phyloP scores from a whole-genome alignment of 2,329 filamentous ascomycete genomes.

The Clonostachys solani region DNA sequence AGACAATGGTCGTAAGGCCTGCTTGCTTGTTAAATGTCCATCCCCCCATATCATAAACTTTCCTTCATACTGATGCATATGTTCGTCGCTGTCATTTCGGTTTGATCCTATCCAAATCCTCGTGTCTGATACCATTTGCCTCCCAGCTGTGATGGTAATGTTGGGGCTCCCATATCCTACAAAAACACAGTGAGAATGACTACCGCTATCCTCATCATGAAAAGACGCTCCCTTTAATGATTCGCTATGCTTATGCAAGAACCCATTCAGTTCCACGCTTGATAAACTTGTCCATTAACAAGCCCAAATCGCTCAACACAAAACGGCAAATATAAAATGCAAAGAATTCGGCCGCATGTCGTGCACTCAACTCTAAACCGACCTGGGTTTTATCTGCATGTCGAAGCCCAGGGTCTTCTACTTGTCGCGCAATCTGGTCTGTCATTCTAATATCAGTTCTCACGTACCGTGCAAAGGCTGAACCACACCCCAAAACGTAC shows the following conservation, averaged over 20 bases:
- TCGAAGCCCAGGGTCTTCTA: constrained; percentile 88
- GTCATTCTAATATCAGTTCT: neutral
- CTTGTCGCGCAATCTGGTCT: constrained; percentile 96
- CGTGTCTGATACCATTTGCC: neutral
- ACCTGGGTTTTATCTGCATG: constrained; percentile 93
- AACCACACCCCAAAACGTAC: constrained; percentile 47
- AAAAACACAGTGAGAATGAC: neutral
- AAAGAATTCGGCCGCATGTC: constrained; percentile 96
- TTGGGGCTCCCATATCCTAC: neutral
- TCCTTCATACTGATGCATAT: too few relatives aligned
- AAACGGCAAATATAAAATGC: constrained; percentile 96
- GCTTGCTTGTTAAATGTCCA: neutral
- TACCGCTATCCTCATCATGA: neutral
- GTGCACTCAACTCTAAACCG: constrained; percentile 85
- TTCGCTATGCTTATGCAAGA: neutral
- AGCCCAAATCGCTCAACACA: constrained; percentile 76
- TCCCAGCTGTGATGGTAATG: neutral
- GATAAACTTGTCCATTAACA: constrained; percentile 93
- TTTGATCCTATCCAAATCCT: too few relatives aligned
- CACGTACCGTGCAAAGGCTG: neutral
- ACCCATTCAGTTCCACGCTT: constrained; percentile 98
- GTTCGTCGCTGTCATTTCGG: too few relatives aligned
- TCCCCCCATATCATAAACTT: neutral
- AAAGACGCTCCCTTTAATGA: neutral
- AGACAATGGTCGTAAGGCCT: neutral